These are phyloP conservation scores for Suzukiozyma palmioleophila DNA, from an alignment of 1,139 yeast genomes.

Conservation along the genomic window DNA sequence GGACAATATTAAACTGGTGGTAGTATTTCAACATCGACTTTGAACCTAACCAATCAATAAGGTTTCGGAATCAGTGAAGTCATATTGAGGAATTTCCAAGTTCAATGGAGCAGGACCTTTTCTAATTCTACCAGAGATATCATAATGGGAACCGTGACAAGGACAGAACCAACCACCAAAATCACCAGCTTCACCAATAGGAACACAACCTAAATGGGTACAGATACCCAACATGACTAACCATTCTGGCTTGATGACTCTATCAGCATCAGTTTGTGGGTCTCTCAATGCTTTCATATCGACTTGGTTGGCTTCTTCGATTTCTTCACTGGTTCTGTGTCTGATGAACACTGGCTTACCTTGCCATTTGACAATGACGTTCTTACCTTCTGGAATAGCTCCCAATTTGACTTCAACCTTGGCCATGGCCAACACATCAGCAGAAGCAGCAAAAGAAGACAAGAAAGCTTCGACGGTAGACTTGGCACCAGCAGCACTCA, in stretches of 20 bases:
- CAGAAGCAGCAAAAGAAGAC: slow-evolving; percentile 93
- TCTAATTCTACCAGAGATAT: slow-evolving; percentile 99
- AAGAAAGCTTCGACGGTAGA: slow-evolving; percentile 96
- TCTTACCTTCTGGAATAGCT: slow-evolving; percentile 96
- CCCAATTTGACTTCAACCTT: slow-evolving; percentile 96
- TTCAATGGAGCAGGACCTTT: slow-evolving; percentile 99
- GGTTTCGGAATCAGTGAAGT: slow-evolving; percentile 71
- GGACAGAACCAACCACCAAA: slow-evolving; percentile 99
- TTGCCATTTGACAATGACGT: slow-evolving; percentile 98
- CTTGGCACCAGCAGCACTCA: slow-evolving; percentile 95
- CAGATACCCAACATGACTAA: slow-evolving; percentile 98
- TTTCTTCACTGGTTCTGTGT: slow-evolving; percentile 94
- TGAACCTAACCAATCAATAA: slow-evolving; percentile 60
- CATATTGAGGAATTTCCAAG: slow-evolving; percentile 93
- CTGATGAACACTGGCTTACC: slow-evolving; percentile 99
- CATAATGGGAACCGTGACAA: slow-evolving; percentile 99
- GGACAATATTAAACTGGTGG: neutral
- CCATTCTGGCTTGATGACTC: slow-evolving; percentile 98
- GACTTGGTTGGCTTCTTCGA: slow-evolving; percentile 86
- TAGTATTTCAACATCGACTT: no score
- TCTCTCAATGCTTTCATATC: slow-evolving; percentile 80
- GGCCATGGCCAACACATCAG: slow-evolving; percentile 99
- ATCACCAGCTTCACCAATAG: slow-evolving; percentile 99
- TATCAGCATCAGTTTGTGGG: slow-evolving; percentile 88
- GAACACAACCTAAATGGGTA: slow-evolving; percentile 99